phyloP scores from a whole-genome alignment of 2,329 filamentous ascomycete genomes.

The Zasmidium citrigriseum region DNA sequence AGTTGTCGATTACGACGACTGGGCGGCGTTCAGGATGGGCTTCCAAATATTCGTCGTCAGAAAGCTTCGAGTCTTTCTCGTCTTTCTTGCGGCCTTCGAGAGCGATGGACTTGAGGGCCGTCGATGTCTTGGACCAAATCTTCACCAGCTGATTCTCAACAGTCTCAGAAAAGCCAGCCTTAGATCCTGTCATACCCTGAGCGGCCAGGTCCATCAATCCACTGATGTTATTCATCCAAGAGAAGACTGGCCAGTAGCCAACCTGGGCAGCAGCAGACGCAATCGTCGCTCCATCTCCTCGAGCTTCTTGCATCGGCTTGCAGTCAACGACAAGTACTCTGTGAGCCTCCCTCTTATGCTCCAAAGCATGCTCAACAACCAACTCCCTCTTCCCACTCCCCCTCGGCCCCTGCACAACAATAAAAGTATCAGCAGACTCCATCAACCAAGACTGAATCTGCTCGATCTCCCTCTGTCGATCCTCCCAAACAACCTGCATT shows the following conservation, averaged over 20 bases:
- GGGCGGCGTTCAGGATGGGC: constrained; percentile 81
- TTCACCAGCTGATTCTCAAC: constrained; percentile 86
- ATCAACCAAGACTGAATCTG: constrained; percentile 82
- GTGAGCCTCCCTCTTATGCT: constrained; percentile 58
- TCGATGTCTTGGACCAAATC: constrained; percentile 81
- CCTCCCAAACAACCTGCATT: constrained; percentile 82
- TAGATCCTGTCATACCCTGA: constrained; percentile 90
- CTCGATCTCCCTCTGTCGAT: constrained; percentile 77
- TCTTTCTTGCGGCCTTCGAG: constrained; percentile 68
- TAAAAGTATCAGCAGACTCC: constrained; percentile 87
- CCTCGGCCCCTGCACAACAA: constrained; percentile 87
- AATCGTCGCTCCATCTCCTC: constrained; percentile 84
- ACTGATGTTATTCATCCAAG: constrained; percentile 93
- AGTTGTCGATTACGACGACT: constrained; percentile 89
- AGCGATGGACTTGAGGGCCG: constrained; percentile 76
- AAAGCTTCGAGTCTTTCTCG: constrained; percentile 71
- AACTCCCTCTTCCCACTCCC: constrained; percentile 90
- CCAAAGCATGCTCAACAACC: constrained; percentile 79
- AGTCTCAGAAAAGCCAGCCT: constrained; percentile 91
- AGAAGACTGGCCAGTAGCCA: constrained; percentile 90
- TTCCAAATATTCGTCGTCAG: constrained; percentile 85
- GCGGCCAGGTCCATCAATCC: constrained; percentile 90
- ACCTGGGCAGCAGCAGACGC: constrained; percentile 77
- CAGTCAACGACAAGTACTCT: constrained; percentile 88
- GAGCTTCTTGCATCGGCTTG: constrained; percentile 87